Evolutionary conservation across 2,329 filamentous ascomycete genomes (phyloP).

Genomic region (Pseudocercospora fuligena): DNA sequence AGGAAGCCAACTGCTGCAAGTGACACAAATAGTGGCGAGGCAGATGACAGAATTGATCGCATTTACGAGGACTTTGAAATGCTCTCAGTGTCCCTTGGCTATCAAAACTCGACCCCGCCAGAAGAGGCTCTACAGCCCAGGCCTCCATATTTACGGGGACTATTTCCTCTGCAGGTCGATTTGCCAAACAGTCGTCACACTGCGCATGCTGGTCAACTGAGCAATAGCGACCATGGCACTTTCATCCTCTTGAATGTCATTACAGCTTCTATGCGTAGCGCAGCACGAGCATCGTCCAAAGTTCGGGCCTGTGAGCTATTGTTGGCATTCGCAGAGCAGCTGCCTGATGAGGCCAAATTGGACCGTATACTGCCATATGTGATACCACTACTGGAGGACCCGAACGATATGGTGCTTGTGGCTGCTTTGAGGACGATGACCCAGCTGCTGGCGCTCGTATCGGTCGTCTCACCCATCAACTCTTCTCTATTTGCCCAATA

Average conservation of each 20-base stretch:
- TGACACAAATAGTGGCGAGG: conserved; percentile 76
- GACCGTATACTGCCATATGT: conserved; percentile 92
- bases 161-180: conserved; percentile 83
- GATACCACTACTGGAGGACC: conserved; percentile 79
- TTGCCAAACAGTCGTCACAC: conserved; percentile 83
- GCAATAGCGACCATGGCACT: conserved; percentile 80
- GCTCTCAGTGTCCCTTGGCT: conserved; percentile 90
- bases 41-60: conserved; percentile 91
- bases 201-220: conserved; percentile 64
- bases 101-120: conserved; percentile 57
- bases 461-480: conserved; percentile 78
- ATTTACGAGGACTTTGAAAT: conserved; percentile 97
- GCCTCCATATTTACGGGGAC: conserved; percentile 54
- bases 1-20: conserved; percentile 71
- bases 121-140: conserved; percentile 38
- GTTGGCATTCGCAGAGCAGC: conserved; percentile 84
- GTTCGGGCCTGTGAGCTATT: conserved; percentile 89
- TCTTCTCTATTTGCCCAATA: conserved; percentile 71
- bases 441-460: conserved; percentile 84
- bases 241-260: conserved; percentile 89
- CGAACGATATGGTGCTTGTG: conserved; percentile 81
- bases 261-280: conserved; percentile 86
- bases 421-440: conserved; percentile 85
- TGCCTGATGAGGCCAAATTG: conserved; percentile 94
- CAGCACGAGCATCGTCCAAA: conserved; percentile 83